Percentiles rank a stretch among this genome's conserved stretches.
Evolutionary conservation across 257 asterid species (phyloP).

Genomic region (Craterostigma plantagineum): DNA sequence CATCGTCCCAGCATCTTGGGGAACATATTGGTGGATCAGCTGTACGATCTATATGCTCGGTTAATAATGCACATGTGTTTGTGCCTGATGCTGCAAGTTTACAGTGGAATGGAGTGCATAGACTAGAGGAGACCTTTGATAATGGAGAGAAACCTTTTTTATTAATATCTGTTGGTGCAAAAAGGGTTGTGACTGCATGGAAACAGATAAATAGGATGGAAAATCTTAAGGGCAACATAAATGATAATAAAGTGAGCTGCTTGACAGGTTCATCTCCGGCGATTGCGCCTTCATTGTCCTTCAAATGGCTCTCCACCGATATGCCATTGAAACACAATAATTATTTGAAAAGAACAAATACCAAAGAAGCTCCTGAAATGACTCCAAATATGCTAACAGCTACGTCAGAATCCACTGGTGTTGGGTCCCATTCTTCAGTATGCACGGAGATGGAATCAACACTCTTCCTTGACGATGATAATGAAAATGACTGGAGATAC

Average conservation of each 20-base stretch:
- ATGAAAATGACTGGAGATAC: constrained; percentile 90
- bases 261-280: no score
- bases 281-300: constrained; percentile 24
- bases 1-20: constrained; percentile 66
- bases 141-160: constrained; percentile 30
- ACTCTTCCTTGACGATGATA: constrained; percentile 20
- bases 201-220: constrained; percentile 23
- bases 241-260: constrained; percentile 15
- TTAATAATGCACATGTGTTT: constrained; percentile 38
- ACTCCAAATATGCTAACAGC: constrained; percentile 12
- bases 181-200: constrained; percentile 94
- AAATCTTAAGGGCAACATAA: constrained; percentile 14
- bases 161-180: constrained; percentile 90
- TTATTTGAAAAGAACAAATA: constrained; percentile 23
- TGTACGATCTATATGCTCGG: constrained; percentile 64
- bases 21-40: constrained; percentile 98
- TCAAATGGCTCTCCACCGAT: constrained; percentile 89
- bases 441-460: constrained; percentile 15
- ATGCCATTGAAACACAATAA: constrained; percentile 50
- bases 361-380: constrained; percentile 16
- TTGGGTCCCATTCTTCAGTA: constrained; percentile 19
- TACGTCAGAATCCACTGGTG: constrained; percentile 13
- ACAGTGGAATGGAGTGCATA: constrained; percentile 9
- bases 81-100: constrained; percentile 15
- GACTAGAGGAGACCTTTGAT: constrained; percentile 14